A percentile compares a stretch with the other conserved stretches of the same genome.
Evolutionary conservation across 805 yeast genomes (phyloP).

Genomic region (Hanseniaspora taiwanica): DNA sequence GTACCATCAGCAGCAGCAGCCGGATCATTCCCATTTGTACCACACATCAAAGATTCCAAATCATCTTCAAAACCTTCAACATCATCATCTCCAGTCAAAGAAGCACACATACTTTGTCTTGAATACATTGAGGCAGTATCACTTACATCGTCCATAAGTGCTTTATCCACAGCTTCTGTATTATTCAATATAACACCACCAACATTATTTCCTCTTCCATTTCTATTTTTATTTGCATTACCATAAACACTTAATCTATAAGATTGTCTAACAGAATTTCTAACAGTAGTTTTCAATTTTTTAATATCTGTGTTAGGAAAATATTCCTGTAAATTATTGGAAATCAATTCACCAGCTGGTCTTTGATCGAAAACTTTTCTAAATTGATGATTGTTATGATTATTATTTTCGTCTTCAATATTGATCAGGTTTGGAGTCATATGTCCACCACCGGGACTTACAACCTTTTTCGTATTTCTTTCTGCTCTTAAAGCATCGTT

Average conservation of each 20-base stretch:
- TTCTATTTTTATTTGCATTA: slow-evolving; percentile 6
- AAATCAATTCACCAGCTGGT: slow-evolving; percentile 86
- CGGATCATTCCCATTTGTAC: too few species aligned
- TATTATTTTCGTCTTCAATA: slow-evolving; percentile 7
- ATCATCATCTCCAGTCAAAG: slow-evolving; percentile 6
- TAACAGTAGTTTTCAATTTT: slow-evolving; percentile 63
- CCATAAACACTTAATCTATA: slow-evolving; percentile 33
- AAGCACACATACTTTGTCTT: slow-evolving; percentile 6
- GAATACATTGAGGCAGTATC: slow-evolving; percentile 1
- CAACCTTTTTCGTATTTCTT: slow-evolving; percentile 16
- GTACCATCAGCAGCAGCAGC: too few species aligned
- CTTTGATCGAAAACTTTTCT: slow-evolving; percentile 63
- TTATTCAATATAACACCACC: slow-evolving; percentile 52
- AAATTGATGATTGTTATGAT: slow-evolving; percentile 16
- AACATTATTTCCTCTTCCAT: slow-evolving; percentile 31
- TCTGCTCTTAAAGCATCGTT: slow-evolving; percentile 6
- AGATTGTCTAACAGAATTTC: slow-evolving; percentile 75
- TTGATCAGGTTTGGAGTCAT: too few species aligned
- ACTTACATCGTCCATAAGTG: slow-evolving; percentile 21
- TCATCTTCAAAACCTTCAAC: slow-evolving; percentile 23
- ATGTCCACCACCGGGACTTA: too few species aligned
- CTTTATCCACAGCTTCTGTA: slow-evolving; percentile 42
- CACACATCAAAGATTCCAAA: too few species aligned
- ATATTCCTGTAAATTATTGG: slow-evolving; percentile 78
- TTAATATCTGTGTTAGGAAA: slow-evolving; percentile 73